phyloP scores from a whole-genome alignment of 2,329 filamentous ascomycete species.

The Penicillium sp. region DNA sequence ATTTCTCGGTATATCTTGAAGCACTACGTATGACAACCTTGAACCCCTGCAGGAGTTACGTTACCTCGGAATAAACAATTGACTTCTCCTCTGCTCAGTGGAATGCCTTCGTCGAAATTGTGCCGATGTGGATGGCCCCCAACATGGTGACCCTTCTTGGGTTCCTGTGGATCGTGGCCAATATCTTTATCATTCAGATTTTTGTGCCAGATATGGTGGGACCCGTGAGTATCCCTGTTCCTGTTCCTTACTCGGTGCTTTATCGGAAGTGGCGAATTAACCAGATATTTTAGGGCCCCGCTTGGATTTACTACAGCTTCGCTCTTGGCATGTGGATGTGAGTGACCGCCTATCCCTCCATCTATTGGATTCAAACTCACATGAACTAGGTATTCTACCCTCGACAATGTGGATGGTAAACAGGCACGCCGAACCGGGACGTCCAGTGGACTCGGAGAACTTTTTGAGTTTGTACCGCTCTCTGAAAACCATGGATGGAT shows the following conservation, averaged over 20 bases:
- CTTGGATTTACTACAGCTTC: conserved; percentile 95
- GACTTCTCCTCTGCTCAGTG: conserved; percentile 59
- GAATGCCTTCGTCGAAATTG: conserved; percentile 89
- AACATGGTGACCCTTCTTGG: conserved; percentile 97
- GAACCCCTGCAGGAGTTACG: too few species aligned
- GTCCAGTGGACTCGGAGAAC: conserved; percentile 88
- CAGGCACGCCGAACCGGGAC: conserved; percentile 93
- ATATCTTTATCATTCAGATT: conserved; percentile 72
- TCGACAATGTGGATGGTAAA: conserved; percentile 99
- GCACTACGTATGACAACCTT: conserved; percentile 72
- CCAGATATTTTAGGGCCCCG: conserved; percentile 62
- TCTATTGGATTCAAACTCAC: conserved; percentile 17
- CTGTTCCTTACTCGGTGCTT: neutral
- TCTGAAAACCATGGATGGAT: conserved; percentile 8
- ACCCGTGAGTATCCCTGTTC: conserved; percentile 60
- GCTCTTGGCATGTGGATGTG: conserved; percentile 94
- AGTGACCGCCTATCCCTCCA: conserved; percentile 20
- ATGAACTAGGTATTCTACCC: conserved; percentile 70
- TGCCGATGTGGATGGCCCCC: conserved; percentile 94
- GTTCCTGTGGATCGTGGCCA: conserved; percentile 89
- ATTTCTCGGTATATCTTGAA: conserved; percentile 91
- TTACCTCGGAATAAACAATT: neutral
- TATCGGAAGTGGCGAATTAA: conserved; percentile 2
- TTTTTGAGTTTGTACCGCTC: conserved; percentile 70
- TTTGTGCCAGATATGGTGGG: conserved; percentile 88